Base-by-base conservation (phyloP, 768 basidiomycete species). In the Podaxis mareebaensis region DNA sequence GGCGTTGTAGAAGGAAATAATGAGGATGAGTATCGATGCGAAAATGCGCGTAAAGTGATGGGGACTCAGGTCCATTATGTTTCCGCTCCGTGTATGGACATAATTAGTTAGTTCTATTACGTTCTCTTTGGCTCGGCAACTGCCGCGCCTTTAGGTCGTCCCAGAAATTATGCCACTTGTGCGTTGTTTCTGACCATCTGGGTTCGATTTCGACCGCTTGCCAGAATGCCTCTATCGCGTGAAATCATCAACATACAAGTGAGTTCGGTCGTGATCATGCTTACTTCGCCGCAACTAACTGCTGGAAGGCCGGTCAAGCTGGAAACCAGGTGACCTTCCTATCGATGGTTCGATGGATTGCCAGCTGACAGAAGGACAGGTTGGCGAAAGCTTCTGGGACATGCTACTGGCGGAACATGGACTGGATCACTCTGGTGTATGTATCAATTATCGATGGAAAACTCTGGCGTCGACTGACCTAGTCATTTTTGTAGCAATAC, bases 351-450 rank as follows among this genome's bases (percentile, higher is more conserved):
- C 22, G 36, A 28, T 60, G 53, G 54, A 61, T 5, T 46, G 30
- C 28, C n/a, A 28, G 20, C 22, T 26, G 28, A 30, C 48, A n/a
- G 10, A 7, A 4, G 63, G 42, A 52, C 72, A 81, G 80, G 85
- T 92, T 49, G 93, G 94, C 58, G 91, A 92, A 69, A 83, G 83
- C 51, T 99, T 96, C 75, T 97, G 95, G 95, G 81, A 89, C 64
- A 88, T 90, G 83, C 85, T 96, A 61, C 81, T 97, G 24, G 84
- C 86, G 15, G 93, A 95, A 76, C 94, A 95, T 73, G 94, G 93
- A 0, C 80, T 95, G 55, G 87, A 90, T 70, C 76, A 85, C 22
- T 76, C 81, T 12, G 91, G 92, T 72, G 91, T 94, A 69, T 58
- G 82, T 75, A 33, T 59, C 20, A 56, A 53, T 53, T 52, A 28